phyloP scores from a whole-genome alignment of 2,329 filamentous ascomycete genomes.

The Cercospora zeina region DNA sequence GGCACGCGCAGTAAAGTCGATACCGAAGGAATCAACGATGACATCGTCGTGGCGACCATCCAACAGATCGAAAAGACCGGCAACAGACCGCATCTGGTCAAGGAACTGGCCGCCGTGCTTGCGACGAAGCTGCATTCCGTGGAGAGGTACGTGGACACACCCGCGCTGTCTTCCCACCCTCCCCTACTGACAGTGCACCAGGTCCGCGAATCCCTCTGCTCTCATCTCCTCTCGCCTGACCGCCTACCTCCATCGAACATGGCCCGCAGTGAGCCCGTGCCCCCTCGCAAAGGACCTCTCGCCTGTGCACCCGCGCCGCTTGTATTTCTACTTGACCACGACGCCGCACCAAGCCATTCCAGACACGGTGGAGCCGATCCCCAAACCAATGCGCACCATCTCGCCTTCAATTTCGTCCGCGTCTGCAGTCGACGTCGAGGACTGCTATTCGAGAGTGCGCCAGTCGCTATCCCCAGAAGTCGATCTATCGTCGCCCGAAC shows the following conservation, averaged over 20 bases:
- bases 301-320: constrained; percentile 85
- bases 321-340: constrained; percentile 96
- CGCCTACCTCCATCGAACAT: constrained; percentile 82
- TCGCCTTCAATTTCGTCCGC: constrained; percentile 80
- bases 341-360: constrained; percentile 79
- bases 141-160: constrained; percentile 72
- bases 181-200: constrained; percentile 43
- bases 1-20: constrained; percentile 61
- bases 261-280: constrained; percentile 75
- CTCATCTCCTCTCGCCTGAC: constrained; percentile 92
- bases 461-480: constrained; percentile 87
- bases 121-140: constrained; percentile 76
- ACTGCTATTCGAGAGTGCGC: constrained; percentile 59
- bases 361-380: constrained; percentile 48
- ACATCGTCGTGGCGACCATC: constrained; percentile 90
- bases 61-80: constrained; percentile 83
- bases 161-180: neutral
- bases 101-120: constrained; percentile 82
- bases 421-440: constrained; percentile 71
- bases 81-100: constrained; percentile 91
- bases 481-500: constrained; percentile 82
- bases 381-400: constrained; percentile 60
- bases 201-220: constrained; percentile 91
- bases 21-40: constrained; percentile 83
- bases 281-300: constrained; percentile 92